phyloP scores from a whole-genome alignment of 208 protist genomes.

The Acanthamoeba healyi region DNA sequence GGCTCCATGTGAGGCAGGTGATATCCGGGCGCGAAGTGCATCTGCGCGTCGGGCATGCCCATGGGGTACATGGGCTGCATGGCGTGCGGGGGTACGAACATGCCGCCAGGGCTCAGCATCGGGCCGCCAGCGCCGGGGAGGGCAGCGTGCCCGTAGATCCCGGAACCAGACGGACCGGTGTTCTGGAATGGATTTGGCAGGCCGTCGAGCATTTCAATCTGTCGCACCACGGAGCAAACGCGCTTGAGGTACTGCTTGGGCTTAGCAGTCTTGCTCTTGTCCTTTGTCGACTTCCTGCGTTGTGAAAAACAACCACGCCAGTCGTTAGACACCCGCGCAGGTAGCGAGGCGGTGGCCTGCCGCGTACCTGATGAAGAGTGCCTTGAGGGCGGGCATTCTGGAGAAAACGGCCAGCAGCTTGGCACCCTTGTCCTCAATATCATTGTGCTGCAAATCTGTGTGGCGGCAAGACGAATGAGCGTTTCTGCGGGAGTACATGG shows the following conservation, averaged over 20 bases:
- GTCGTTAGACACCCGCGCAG: no score
- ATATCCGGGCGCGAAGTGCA: not conserved
- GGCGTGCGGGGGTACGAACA: not conserved
- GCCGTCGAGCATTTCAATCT: conserved; percentile 52
- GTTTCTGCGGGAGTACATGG: no score
- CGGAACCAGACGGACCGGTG: not conserved
- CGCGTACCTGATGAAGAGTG: conserved; percentile 40
- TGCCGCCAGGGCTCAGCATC: not conserved
- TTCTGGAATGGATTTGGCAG: conserved; percentile 51
- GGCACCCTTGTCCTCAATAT: conserved; percentile 62
- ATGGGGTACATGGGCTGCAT: conserved; percentile 23
- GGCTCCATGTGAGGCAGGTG: conserved; percentile 46
- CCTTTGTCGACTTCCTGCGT: conserved; percentile 29
- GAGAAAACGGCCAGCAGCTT: conserved; percentile 60
- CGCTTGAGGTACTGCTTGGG: conserved; percentile 59
- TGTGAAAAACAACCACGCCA: no score
- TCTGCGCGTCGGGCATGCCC: not conserved
- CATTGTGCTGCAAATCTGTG: conserved; percentile 58
- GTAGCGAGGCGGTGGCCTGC: not conserved
- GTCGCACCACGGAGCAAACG: conserved; percentile 59
- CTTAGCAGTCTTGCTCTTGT: conserved; percentile 67
- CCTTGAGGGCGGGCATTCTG: conserved; percentile 37
- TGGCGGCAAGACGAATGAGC: no score
- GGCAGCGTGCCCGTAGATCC: not conserved
- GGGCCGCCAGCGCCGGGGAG: not conserved